Conservation (phyloP, 2,329 filamentous ascomycete species). For the Sporothrix humicola region DNA sequence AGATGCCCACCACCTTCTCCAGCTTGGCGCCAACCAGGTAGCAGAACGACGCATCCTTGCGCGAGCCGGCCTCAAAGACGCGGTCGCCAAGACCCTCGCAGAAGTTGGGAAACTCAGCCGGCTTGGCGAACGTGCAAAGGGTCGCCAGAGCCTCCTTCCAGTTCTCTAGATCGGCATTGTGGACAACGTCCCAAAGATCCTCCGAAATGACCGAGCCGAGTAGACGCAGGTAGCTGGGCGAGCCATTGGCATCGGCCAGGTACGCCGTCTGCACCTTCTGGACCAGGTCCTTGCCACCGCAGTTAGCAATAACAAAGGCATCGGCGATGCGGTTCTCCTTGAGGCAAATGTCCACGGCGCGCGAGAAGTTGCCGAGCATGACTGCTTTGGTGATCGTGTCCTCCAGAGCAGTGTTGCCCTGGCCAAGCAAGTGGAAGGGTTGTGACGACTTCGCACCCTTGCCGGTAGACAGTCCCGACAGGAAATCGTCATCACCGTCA, state of each 20-base stretch:
- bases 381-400: constrained; percentile 85
- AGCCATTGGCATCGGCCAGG: constrained; percentile 78
- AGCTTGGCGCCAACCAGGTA: constrained; percentile 94
- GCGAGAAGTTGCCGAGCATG: constrained; percentile 88
- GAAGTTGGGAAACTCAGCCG: constrained; percentile 88
- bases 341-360: constrained; percentile 85
- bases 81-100: constrained; percentile 95
- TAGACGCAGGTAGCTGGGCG: constrained; percentile 89
- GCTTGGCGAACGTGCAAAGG: constrained; percentile 92
- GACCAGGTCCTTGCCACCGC: constrained; percentile 88
- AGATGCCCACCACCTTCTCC: constrained; percentile 95
- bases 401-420: constrained; percentile 82
- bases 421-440: constrained; percentile 87
- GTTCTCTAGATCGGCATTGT: constrained; percentile 88
- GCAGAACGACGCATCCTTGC: constrained; percentile 95
- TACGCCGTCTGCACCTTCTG: constrained; percentile 94
- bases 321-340: constrained; percentile 90
- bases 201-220: constrained; percentile 92
- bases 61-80: constrained; percentile 74
- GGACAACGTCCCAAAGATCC: constrained; percentile 97
- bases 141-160: constrained; percentile 99
- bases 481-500: constrained; percentile 80
- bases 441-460: constrained; percentile 94
- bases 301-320: constrained; percentile 97
- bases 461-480: constrained; percentile 81